Conservation (phyloP, 2,329 filamentous ascomycete species). For the Ceratocystis destructans region DNA sequence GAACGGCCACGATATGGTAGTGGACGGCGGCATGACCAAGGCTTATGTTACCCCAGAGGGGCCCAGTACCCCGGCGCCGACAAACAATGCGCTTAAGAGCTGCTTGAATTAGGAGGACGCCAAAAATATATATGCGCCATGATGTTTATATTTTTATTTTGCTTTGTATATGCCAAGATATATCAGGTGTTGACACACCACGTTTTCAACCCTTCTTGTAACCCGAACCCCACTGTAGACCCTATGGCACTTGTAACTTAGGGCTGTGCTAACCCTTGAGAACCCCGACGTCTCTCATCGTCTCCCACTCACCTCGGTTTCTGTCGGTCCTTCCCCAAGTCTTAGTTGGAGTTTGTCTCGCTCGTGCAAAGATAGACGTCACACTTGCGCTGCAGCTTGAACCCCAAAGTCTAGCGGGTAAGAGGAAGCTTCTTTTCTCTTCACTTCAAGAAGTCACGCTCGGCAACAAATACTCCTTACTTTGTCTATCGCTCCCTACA, state of each 20-base stretch:
- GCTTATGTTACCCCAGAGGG: constrained; percentile 27
- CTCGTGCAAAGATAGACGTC: background rate
- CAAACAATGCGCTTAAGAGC: constrained; percentile 44
- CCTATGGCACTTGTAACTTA: no score
- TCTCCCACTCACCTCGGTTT: background rate
- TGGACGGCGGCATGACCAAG: constrained; percentile 58
- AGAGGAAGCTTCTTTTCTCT: background rate
- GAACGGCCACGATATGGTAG: constrained; percentile 56
- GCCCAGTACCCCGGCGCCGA: constrained; percentile 32
- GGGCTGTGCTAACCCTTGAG: background rate
- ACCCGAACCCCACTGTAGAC: no score
- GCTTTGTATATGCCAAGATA: no score
- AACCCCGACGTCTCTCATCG: background rate
- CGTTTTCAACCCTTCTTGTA: no score
- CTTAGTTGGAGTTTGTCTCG: background rate
- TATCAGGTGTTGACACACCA: no score
- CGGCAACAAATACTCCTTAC: background rate
- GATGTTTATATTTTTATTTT: no score
- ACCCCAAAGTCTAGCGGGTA: background rate
- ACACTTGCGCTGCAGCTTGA: background rate
- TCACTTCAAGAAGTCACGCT: background rate
- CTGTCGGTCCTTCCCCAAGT: background rate
- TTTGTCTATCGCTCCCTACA: background rate
- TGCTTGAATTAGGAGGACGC: background rate
- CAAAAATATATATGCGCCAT: no score